A percentile compares a stretch with the other conserved stretches of the same genome.
These are phyloP conservation scores for Mallotus repandus DNA, from an alignment of 441 rosid genomes.

Conservation along the genomic window DNA sequence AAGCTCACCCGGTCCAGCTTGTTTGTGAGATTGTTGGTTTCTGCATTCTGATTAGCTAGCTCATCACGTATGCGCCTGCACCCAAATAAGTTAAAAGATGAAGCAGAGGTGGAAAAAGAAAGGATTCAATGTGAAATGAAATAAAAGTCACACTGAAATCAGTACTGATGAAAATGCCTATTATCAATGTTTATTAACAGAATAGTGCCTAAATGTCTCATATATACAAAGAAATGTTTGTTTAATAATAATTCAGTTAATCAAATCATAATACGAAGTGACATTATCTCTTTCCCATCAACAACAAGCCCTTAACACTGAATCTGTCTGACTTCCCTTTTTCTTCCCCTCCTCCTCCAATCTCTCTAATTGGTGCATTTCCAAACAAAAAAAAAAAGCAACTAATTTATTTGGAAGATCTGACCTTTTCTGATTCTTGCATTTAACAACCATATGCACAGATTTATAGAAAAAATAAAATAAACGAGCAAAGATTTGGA, in stretches of 20 bases:
- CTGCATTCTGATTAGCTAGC: constrained; percentile 81
- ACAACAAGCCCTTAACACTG: no score
- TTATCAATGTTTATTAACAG: neutral
- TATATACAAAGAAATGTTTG: neutral
- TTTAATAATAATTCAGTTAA: neutral
- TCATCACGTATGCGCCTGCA: constrained; percentile 84
- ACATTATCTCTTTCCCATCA: no score
- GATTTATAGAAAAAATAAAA: neutral
- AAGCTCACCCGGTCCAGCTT: constrained; percentile 72
- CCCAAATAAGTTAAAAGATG: neutral
- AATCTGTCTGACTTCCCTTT: no score
- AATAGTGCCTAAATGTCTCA: neutral
- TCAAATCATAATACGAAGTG: no score
- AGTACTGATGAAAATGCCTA: neutral
- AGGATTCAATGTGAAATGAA: neutral
- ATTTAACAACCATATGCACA: neutral
- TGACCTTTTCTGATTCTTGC: neutral
- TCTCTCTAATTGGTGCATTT: neutral
- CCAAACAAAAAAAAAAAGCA: neutral
- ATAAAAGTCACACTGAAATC: neutral
- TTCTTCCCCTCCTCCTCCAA: no score
- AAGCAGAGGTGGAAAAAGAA: neutral
- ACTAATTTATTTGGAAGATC: neutral
- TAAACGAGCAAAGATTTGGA: no score
- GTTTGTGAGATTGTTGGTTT: constrained; percentile 84